A percentile compares a stretch with the other conserved stretches of the same genome.
Conservation (phyloP, 176 grass and related monocot species). For the Aegilops speltoides region DNA sequence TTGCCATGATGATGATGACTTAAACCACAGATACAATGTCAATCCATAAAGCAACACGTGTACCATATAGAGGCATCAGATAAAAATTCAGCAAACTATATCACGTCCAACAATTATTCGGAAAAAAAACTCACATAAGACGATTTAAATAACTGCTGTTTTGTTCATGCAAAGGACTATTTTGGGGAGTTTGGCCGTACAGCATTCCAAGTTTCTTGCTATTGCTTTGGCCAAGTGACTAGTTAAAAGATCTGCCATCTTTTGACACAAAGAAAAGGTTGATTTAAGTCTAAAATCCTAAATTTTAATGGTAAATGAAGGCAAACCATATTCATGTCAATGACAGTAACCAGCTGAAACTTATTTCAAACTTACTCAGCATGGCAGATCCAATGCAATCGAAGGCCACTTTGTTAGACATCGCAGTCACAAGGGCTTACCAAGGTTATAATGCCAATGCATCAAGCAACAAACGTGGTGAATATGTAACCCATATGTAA, state of each 20-base stretch:
- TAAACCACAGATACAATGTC: background rate
- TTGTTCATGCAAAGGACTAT: background rate
- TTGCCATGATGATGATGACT: background rate
- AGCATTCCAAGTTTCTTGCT: background rate
- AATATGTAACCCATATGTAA: background rate
- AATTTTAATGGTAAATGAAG: background rate
- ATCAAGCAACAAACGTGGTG: background rate
- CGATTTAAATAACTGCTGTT: background rate
- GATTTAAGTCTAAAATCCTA: background rate
- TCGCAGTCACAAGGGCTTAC: background rate
- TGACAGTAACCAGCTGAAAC: background rate
- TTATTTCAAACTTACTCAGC: background rate
- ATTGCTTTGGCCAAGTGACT: background rate
- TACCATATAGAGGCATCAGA: background rate
- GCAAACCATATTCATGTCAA: background rate
- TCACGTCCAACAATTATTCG: conserved; percentile 3
- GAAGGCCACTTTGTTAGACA: background rate
- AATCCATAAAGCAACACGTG: background rate
- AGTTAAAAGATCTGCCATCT: background rate
- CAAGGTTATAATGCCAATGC: background rate
- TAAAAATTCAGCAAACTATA: background rate
- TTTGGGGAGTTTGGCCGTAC: background rate
- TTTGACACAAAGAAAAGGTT: background rate
- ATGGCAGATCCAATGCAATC: background rate
- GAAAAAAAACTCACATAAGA: background rate